Base-by-base conservation (phyloP, 176 grass and related monocot species). In the Eragrostis curvula region DNA sequence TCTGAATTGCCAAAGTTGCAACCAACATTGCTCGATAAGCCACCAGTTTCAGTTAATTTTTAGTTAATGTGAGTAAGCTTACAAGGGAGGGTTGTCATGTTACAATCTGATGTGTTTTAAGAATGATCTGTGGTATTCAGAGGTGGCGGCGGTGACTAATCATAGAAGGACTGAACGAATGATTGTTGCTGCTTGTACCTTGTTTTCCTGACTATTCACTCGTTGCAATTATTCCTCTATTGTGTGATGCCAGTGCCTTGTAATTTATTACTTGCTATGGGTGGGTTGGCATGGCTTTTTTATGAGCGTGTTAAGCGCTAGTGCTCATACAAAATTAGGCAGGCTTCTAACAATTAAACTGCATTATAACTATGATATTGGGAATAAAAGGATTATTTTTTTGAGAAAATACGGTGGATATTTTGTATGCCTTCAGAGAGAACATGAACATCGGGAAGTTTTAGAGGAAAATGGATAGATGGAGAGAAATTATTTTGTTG, bases 31-130 rank as follows among this genome's bases (percentile, higher is more conserved):
- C 52, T 62, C 12, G 7, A 28, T 40, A 10, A 25, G 16, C 56
- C 21, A 77, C 13, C 12, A 66, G 77, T 79, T 82, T 40, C 28
- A 71, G 17, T 49, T 65, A 24, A 25, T 46, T 36, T 68, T 81
- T 68, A 25, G 79, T 89, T 80, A 70, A 82, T 70, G 30, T 68
- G 36, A 70, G 59, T 52, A 64, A 36, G 32, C 32, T 82, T 46
- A 27, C n/a, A 41, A 8, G 57, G 48, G 24, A 85, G 17, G 16
- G 16, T 62, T 63, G n/a, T 28, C 55, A n/a, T 85, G 29, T 70
- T 21, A 51, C 41, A 70, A 27, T 64, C n/a, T 23, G 63, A 12
- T 87, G 17, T 68, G 29, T 59, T n/a, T 3, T 52, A 20, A 15
- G 6, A 44, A 53, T 40, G n/a, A 12, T 18, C 1, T 84, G 62